phyloP scores from a whole-genome alignment of 768 basidiomycete genomes.

The Kwoniella pini region DNA sequence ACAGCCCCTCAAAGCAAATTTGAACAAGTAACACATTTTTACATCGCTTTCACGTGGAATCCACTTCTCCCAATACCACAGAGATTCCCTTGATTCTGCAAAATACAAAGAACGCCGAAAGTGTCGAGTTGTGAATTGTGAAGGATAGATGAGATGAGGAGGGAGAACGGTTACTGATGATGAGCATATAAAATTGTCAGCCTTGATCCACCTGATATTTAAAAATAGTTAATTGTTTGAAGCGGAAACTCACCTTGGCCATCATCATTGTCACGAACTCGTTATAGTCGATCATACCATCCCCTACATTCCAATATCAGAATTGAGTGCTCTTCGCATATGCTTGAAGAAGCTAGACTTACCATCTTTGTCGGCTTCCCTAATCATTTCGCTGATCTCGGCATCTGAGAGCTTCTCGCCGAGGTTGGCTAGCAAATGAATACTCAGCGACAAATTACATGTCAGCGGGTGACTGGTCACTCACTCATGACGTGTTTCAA shows the following conservation, averaged over 20 bases:
- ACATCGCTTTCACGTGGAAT: no score
- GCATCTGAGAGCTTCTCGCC: conserved; percentile 83
- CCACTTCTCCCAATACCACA: no score
- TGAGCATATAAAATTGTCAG: no score
- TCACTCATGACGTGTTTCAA: conserved; percentile 89
- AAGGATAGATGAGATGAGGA: no score
- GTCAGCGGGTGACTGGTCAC: conserved; percentile 54
- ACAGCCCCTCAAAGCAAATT: no score
- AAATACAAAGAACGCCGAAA: no score
- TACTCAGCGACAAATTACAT: conserved; percentile 2
- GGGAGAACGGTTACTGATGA: no score
- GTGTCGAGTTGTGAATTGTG: no score
- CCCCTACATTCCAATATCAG: conserved; percentile 13
- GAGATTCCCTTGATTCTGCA: no score
- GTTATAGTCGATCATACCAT: conserved; percentile 51
- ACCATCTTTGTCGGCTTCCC: conserved; percentile 91
- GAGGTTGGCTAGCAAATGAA: conserved; percentile 51
- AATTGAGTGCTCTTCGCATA: not conserved
- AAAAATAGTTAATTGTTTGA: no score
- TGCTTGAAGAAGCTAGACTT: conserved; percentile 56
- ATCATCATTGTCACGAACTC: conserved; percentile 53
- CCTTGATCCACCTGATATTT: no score
- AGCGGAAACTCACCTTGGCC: conserved; percentile 31
- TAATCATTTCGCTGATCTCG: conserved; percentile 96
- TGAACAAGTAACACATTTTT: no score